Conservation (phyloP, 257 asterid species). For the Cordia subcordata region DNA sequence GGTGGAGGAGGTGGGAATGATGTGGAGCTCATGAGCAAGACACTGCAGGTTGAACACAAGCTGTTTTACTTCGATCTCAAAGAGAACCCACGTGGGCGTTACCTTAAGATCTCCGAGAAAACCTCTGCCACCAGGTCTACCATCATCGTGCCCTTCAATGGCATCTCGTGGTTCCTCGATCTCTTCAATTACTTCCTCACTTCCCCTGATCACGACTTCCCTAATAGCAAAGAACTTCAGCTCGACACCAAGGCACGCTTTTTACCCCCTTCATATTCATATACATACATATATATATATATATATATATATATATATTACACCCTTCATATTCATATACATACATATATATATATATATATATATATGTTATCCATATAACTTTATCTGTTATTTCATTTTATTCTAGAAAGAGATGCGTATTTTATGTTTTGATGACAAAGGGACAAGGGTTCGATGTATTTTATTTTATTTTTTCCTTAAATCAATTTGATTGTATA, state of each 20-base stretch:
- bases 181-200: slow-evolving; percentile 91
- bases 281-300: not conserved
- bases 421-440: too few species aligned
- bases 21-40: slow-evolving; percentile 82
- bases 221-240: slow-evolving; percentile 89
- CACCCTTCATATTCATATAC: not conserved
- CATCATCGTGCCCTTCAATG: slow-evolving; percentile 83
- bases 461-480: too few species aligned
- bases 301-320: too few species aligned
- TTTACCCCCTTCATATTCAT: not conserved
- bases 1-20: slow-evolving; percentile 73
- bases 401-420: too few species aligned
- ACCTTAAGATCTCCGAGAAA: slow-evolving; percentile 94
- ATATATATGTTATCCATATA: too few species aligned
- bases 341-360: not conserved
- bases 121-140: slow-evolving; percentile 97
- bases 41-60: slow-evolving; percentile 95
- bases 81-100: slow-evolving; percentile 97
- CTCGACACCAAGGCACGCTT: slow-evolving; percentile 76
- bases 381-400: too few species aligned
- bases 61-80: slow-evolving; percentile 93
- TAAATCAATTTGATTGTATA: too few species aligned
- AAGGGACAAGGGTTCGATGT: too few species aligned
- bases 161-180: slow-evolving; percentile 97
- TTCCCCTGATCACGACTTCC: slow-evolving; percentile 67